Conservation (phyloP, 768 basidiomycete genomes). For the Tricholoma terreum region DNA sequence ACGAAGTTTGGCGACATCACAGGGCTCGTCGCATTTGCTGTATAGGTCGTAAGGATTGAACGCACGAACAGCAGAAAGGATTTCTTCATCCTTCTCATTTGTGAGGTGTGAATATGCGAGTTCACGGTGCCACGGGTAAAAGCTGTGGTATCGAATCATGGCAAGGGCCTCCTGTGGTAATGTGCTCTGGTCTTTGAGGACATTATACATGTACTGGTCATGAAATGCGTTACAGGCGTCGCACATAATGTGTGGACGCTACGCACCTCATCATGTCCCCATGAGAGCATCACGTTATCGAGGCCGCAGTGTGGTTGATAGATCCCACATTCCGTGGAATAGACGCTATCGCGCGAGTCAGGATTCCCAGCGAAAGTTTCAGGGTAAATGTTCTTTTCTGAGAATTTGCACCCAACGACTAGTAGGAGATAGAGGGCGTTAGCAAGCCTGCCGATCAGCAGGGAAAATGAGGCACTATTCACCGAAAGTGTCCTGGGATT, state of each 20-base stretch:
- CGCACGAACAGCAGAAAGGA: slow-evolving; percentile 71
- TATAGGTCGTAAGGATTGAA: slow-evolving; percentile 97
- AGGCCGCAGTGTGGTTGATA: slow-evolving; percentile 78
- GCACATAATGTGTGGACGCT: neutral
- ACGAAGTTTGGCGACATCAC: slow-evolving; percentile 57
- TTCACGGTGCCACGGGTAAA: slow-evolving; percentile 95
- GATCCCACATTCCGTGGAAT: slow-evolving; percentile 68
- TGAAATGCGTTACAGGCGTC: neutral
- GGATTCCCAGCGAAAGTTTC: slow-evolving; percentile 73
- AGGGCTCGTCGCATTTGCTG: slow-evolving; percentile 77
- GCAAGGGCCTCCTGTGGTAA: slow-evolving; percentile 80
- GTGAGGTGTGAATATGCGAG: slow-evolving; percentile 79
- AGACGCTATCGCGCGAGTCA: slow-evolving; percentile 60
- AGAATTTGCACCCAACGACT: slow-evolving; percentile 83
- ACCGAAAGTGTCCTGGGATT: slow-evolving; percentile 42
- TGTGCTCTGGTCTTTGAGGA: slow-evolving; percentile 77
- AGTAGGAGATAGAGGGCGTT: neutral
- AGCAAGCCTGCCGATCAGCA: neutral
- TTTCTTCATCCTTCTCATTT: slow-evolving; percentile 62
- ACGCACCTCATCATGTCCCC: slow-evolving; percentile 87
- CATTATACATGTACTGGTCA: slow-evolving; percentile 74
- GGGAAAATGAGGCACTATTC: slow-evolving; percentile 4
- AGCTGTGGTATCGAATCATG: slow-evolving; percentile 94
- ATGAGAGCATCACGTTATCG: slow-evolving; percentile 83
- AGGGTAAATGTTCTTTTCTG: slow-evolving; percentile 78